Conservation (phyloP, 495 filamentous ascomycete species). For the Cercophora scortea region DNA sequence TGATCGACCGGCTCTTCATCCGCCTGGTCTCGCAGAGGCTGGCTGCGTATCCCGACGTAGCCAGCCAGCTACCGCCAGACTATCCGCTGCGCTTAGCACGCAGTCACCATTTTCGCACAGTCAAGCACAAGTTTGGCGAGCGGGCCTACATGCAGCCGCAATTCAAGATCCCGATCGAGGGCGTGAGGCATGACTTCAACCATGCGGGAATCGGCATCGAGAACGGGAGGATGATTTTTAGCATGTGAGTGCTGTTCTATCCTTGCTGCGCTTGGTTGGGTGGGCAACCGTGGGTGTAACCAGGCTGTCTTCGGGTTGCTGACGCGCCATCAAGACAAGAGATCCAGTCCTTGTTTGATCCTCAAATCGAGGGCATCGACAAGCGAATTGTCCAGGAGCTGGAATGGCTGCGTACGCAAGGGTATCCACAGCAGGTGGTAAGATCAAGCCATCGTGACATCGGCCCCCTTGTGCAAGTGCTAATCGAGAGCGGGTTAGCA, state of each 20-base stretch:
- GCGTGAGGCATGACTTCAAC: slow-evolving; percentile 29
- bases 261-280: background rate
- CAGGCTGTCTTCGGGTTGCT: background rate
- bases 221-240: slow-evolving; percentile 27
- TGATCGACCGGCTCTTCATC: slow-evolving; percentile 30
- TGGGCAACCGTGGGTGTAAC: no score
- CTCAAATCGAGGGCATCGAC: slow-evolving; percentile 46
- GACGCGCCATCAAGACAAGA: slow-evolving; percentile 29
- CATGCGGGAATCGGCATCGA: slow-evolving; percentile 30
- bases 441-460: no score
- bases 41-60: slow-evolving; percentile 13
- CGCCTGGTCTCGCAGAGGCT: slow-evolving; percentile 21
- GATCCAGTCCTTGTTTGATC: slow-evolving; percentile 47
- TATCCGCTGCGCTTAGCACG: slow-evolving; percentile 18
- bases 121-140: slow-evolving; percentile 35
- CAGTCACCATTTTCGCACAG: slow-evolving; percentile 24
- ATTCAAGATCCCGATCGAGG: slow-evolving; percentile 23
- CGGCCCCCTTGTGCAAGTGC: no score
- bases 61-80: slow-evolving; percentile 18
- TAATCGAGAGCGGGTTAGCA: background rate
- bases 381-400: slow-evolving; percentile 48
- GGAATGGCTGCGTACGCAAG: slow-evolving; percentile 36
- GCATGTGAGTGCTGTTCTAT: slow-evolving; percentile 8
- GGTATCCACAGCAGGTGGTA: slow-evolving; percentile 35
- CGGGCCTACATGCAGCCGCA: slow-evolving; percentile 25